Evolutionary conservation across 768 basidiomycete genomes (phyloP).

Genomic region (Termitomyces sp.): DNA sequence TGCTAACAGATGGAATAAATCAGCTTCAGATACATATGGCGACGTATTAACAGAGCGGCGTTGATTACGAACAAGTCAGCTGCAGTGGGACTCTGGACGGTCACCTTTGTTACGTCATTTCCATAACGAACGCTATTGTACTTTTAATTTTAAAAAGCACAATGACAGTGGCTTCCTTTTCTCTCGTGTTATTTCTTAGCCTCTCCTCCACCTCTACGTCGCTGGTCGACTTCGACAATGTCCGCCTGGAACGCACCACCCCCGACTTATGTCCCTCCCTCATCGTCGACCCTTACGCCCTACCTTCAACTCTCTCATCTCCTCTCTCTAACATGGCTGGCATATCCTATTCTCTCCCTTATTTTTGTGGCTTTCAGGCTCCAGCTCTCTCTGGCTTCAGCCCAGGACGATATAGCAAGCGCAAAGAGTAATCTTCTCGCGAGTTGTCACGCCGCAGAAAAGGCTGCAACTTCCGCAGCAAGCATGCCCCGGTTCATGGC

Average conservation of each 20-base stretch:
- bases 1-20: too few relatives aligned
- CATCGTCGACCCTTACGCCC: constrained; percentile 51
- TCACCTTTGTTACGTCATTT: background rate
- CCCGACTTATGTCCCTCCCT: constrained; percentile 49
- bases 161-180: constrained; percentile 10
- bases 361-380: constrained; percentile 84
- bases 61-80: background rate
- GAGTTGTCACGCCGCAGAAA: constrained; percentile 81
- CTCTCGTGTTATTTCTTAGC: constrained; percentile 11
- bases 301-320: constrained; percentile 82
- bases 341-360: constrained; percentile 86
- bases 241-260: constrained; percentile 39
- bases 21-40: too few relatives aligned
- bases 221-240: constrained; percentile 40
- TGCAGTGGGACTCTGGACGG: too few relatives aligned
- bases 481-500: constrained; percentile 90
- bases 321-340: constrained; percentile 85
- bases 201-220: constrained; percentile 26
- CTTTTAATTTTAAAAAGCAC: constrained; percentile 12
- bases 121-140: background rate
- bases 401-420: constrained; percentile 58
- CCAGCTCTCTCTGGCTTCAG: constrained; percentile 62
- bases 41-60: background rate
- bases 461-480: constrained; percentile 73
- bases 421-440: constrained; percentile 75